Base-by-base conservation (phyloP, 768 basidiomycete genomes). In the Peribolospora baueri region DNA sequence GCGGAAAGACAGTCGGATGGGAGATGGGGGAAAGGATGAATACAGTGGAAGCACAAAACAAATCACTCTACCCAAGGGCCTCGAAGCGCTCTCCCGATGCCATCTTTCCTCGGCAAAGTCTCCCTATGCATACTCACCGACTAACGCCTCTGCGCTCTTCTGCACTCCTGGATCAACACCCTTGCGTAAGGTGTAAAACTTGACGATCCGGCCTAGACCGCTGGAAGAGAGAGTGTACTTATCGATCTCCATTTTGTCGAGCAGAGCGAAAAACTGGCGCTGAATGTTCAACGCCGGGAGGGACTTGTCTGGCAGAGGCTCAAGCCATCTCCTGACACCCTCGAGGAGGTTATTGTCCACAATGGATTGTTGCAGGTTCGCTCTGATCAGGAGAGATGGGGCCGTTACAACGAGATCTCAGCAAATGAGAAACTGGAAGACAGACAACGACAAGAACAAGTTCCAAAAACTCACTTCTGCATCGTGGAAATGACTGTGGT, bases 221-320 rank as follows among this genome's bases (percentile, higher is more conserved):
- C 84, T 84, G 65, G 91, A 85, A 65, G 90, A 91, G 61, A 98
- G 79, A 5, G 84, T 84, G 14, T 78, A 68, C 41, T 79, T 79
- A 68, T 95, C 91, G 64, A 95, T 88, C 62, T 65, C 25, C 14
- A 71, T 68, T 58, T 81, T 85, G 58, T 73, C 74, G 7, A 98
- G 71, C 53, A 80, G 75, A 41, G 76, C 74, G 69, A 97, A 86
- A 60, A 97, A 79, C 53, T 88, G 82, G 49, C 80, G 79, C 66
- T 95, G 93, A 63, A 98, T 95, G 67, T 90, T 91, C 53, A 97
- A 74, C 3, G 88, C 86, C 0, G 93, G 93, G 3, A 98, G 75
- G 1, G 88, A 90, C 54, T 77, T 77, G 69, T 93, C 86, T 0
- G 82, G 82, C 11, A 97, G 78, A 0, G 93, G 93, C 62, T 97